phyloP scores from a whole-genome alignment of 306 rosid genomes.

The Acmispon strigosus region DNA sequence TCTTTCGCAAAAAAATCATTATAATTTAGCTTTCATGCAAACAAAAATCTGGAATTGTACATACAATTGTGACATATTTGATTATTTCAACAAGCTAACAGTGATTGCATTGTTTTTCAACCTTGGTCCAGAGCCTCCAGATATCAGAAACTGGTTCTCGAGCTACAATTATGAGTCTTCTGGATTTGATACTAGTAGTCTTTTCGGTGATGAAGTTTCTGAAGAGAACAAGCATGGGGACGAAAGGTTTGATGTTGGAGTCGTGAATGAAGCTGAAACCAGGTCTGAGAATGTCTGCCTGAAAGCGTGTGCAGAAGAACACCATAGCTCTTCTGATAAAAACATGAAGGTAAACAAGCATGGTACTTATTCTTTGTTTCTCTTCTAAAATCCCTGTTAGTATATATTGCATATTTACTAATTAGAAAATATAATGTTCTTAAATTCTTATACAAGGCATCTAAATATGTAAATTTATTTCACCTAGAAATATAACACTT shows the following conservation, averaged over 20 bases:
- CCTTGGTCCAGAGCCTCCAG: conserved; percentile 49
- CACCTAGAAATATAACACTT: not conserved
- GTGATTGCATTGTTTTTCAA: not conserved
- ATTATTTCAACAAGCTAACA: not conserved
- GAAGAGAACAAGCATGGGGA: conserved; percentile 21
- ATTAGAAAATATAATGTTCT: not conserved
- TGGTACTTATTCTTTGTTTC: conserved; percentile 24
- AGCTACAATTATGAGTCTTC: conserved; percentile 74
- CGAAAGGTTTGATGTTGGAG: conserved; percentile 21
- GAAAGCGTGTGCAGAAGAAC: conserved; percentile 12
- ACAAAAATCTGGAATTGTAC: not conserved
- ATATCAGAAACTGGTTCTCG: conserved; percentile 68
- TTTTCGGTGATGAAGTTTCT: conserved; percentile 16
- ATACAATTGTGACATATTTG: not conserved
- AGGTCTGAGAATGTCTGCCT: not conserved
- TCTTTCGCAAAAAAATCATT: not conserved
- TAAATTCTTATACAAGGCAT: not conserved
- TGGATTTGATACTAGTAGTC: conserved; percentile 20
- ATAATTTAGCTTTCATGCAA: not conserved
- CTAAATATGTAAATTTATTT: not conserved
- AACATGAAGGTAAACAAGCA: conserved; percentile 23
- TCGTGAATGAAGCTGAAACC: conserved; percentile 11
- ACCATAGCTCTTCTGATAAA: conserved; percentile 1
- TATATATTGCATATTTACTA: not conserved
- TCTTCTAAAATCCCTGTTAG: not conserved